These are phyloP conservation scores for Boletus pseudopeckii DNA, from an alignment of 768 basidiomycete species.

Conservation along the genomic window DNA sequence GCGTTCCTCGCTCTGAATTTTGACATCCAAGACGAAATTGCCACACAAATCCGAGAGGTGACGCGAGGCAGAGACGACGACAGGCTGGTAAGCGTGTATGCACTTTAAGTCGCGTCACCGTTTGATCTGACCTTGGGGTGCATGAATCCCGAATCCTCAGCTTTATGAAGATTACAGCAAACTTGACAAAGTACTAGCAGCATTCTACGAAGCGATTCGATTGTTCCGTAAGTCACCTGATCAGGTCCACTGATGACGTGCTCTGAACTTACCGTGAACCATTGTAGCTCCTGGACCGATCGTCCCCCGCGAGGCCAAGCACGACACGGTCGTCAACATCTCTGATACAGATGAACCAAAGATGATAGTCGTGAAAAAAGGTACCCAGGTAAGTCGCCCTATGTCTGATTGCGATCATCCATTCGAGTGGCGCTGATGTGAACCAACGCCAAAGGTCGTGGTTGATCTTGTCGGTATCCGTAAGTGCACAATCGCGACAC, in stretches of 20 bases:
- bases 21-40: constrained; percentile 32
- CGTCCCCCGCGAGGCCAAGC: constrained; percentile 26
- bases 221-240: constrained; percentile 25
- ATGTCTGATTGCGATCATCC: too few relatives aligned
- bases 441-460: constrained; percentile 8
- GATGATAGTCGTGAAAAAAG: constrained; percentile 17
- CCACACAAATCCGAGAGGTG: constrained; percentile 25
- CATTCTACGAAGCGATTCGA: constrained; percentile 28
- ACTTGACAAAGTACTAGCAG: constrained; percentile 27
- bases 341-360: constrained; percentile 9
- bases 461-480: constrained; percentile 30
- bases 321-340: constrained; percentile 23
- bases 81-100: constrained; percentile 12
- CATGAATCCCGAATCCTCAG: constrained; percentile 1
- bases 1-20: constrained; percentile 29
- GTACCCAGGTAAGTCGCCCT: constrained; percentile 12
- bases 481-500: constrained; percentile 7
- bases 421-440: not conserved
- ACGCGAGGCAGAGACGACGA: constrained; percentile 15
- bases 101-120: not conserved
- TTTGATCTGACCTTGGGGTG: not conserved
- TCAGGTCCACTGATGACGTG: not conserved
- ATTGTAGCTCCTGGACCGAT: constrained; percentile 26
- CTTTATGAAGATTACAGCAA: constrained; percentile 24
- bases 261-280: not conserved